Evolutionary conservation across 805 yeast genomes (phyloP).

Genomic region (Ogataea glucozyma): DNA sequence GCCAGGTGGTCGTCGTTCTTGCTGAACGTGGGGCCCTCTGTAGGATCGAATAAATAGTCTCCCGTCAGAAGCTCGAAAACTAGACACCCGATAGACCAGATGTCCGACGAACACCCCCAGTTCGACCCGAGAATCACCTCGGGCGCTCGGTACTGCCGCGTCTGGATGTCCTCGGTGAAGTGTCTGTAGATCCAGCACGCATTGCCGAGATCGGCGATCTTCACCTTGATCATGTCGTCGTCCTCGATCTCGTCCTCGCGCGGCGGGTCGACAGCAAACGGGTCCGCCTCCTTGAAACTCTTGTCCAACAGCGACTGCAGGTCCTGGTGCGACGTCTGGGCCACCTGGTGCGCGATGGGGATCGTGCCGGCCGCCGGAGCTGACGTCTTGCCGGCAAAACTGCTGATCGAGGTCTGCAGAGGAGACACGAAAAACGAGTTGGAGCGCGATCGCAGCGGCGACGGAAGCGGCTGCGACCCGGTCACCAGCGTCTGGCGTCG

Average conservation of each 20-base stretch:
- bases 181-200: conserved; percentile 83
- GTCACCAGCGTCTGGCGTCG: conserved; percentile 78
- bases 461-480: conserved; percentile 91
- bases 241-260: conserved; percentile 38
- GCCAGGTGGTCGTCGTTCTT: conserved; percentile 97
- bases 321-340: conserved; percentile 26
- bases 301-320: conserved; percentile 42
- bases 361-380: too few relatives aligned
- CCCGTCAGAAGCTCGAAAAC: conserved; percentile 91
- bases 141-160: conserved; percentile 91
- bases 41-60: conserved; percentile 91
- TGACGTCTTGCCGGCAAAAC: conserved; percentile 17
- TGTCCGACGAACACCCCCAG: conserved; percentile 95
- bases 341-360: conserved; percentile 8
- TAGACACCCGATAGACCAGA: conserved; percentile 95
- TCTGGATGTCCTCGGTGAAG: conserved; percentile 86
- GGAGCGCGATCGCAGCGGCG: conserved; percentile 67
- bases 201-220: conserved; percentile 92
- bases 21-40: conserved; percentile 68
- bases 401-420: conserved; percentile 17
- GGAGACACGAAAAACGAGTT: conserved; percentile 33
- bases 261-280: conserved; percentile 36
- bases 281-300: conserved; percentile 36
- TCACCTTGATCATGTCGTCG: conserved; percentile 65
- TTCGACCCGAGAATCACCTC: conserved; percentile 76